Percentiles rank a stretch among this genome's conserved stretches.
These are phyloP conservation scores for Aspergillus tanneri DNA, from an alignment of 2,329 filamentous ascomycete species.

Conservation along the genomic window DNA sequence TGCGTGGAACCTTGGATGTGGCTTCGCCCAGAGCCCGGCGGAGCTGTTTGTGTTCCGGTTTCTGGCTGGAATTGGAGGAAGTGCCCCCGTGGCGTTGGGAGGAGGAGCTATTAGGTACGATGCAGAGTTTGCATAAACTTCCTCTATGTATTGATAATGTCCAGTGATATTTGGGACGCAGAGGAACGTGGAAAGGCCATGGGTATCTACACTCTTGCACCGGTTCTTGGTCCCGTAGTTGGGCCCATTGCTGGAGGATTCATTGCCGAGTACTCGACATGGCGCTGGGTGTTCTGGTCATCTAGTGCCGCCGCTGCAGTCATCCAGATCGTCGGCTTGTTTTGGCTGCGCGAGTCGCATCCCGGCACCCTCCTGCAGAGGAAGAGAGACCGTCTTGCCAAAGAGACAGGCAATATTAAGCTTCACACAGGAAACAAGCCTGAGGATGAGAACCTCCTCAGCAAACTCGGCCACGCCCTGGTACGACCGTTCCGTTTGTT, in stretches of 20 bases:
- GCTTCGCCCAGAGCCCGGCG: constrained; percentile 41
- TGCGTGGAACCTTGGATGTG: constrained; percentile 16
- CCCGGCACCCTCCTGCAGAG: constrained; percentile 59
- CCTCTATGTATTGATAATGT: constrained; percentile 24
- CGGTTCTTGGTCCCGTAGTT: constrained; percentile 63
- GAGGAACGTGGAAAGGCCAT: constrained; percentile 64
- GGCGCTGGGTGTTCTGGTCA: constrained; percentile 72
- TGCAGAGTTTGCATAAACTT: background rate
- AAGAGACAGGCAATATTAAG: constrained; percentile 36
- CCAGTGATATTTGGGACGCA: constrained; percentile 59
- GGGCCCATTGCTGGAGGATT: constrained; percentile 66
- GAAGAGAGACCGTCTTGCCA: constrained; percentile 52
- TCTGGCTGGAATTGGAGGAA: constrained; percentile 59
- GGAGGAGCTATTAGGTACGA: constrained; percentile 47
- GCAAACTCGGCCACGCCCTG: constrained; percentile 37
- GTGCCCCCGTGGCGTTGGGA: constrained; percentile 31
- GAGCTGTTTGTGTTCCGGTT: constrained; percentile 54
- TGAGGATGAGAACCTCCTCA: background rate
- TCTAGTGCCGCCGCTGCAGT: constrained; percentile 61
- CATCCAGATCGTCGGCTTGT: constrained; percentile 60
- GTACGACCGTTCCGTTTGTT: constrained; percentile 58
- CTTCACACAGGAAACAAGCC: constrained; percentile 36
- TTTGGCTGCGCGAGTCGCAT: constrained; percentile 65
- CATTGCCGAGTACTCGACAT: constrained; percentile 61
- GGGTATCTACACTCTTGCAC: constrained; percentile 61